Conservation (phyloP, 164 flowering plant species). For the Aristolochia fimbriata region DNA sequence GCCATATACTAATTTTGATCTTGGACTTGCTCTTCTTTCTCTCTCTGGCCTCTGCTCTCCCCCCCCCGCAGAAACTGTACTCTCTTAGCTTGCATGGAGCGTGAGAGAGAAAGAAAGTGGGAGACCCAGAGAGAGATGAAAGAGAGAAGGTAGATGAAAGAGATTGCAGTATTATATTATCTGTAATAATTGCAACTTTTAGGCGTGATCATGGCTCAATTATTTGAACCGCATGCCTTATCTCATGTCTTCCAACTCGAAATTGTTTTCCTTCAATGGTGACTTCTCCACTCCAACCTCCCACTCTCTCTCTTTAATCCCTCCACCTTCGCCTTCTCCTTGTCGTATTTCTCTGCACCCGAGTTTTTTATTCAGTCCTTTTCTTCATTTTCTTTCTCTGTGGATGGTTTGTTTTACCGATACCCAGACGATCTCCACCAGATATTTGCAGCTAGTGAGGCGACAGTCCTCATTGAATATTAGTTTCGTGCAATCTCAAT, state of each 20-base stretch:
- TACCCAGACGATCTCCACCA: background rate
- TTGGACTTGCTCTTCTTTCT: no score
- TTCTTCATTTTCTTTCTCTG: no score
- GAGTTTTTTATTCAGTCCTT: constrained; percentile 2
- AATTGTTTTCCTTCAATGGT: constrained; percentile 10
- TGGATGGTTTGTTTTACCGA: background rate
- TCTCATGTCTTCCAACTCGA: constrained; percentile 8
- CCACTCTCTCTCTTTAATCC: constrained; percentile 3
- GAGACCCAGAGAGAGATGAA: background rate
- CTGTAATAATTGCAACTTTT: constrained; percentile 15
- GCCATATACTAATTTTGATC: no score
- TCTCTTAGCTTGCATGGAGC: background rate
- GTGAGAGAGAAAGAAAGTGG: background rate
- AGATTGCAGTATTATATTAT: background rate
- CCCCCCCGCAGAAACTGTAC: no score
- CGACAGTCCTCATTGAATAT: background rate
- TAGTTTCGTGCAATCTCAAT: background rate
- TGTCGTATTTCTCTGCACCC: constrained; percentile 13
- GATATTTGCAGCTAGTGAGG: no score
- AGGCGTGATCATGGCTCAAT: constrained; percentile 18
- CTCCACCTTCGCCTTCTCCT: constrained; percentile 6
- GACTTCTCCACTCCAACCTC: constrained; percentile 13
- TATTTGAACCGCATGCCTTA: constrained; percentile 9
- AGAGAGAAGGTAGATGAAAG: no score
- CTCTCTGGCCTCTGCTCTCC: no score